A percentile compares a stretch with the other conserved stretches of the same genome.
phyloP scores from a whole-genome alignment of 2,329 filamentous ascomycete genomes.

The Daldinia sp. region DNA sequence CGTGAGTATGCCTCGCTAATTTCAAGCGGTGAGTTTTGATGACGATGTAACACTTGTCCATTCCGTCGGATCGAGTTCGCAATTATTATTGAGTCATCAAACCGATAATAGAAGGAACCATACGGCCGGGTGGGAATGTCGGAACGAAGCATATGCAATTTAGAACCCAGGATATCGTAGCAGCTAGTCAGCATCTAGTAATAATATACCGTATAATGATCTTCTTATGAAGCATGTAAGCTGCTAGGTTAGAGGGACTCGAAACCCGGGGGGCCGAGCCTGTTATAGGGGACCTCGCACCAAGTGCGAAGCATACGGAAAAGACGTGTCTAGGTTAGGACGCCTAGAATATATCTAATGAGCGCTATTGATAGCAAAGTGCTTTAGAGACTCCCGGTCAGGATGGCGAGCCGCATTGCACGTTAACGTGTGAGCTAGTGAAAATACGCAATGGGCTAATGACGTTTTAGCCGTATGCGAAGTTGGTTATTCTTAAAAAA shows the following conservation, averaged over 20 bases:
- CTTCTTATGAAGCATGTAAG: too few relatives aligned
- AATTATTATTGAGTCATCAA: conserved; percentile 24
- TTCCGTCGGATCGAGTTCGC: conserved; percentile 10
- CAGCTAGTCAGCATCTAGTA: conserved; percentile 1
- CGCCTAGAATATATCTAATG: neutral
- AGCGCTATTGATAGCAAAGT: neutral
- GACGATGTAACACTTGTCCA: conserved; percentile 21
- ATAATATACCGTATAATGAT: too few relatives aligned
- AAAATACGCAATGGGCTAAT: neutral
- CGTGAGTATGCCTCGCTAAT: neutral
- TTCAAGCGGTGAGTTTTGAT: conserved; percentile 29
- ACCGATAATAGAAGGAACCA: conserved; percentile 20
- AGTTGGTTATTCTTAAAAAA: neutral
- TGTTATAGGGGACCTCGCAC: too few relatives aligned
- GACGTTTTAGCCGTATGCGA: conserved; percentile 6
- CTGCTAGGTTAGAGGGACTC: too few relatives aligned
- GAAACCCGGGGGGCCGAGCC: too few relatives aligned
- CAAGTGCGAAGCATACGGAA: neutral
- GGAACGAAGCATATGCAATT: neutral
- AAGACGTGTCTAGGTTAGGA: neutral
- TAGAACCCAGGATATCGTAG: neutral
- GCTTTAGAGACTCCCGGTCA: neutral
- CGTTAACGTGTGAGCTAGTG: neutral
- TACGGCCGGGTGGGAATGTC: conserved; percentile 7
- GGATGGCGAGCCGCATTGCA: neutral